A percentile compares a stretch with the other conserved stretches of the same genome.
phyloP scores from a whole-genome alignment of 1,139 yeast genomes.

The Debaryomyces psychrophilus region DNA sequence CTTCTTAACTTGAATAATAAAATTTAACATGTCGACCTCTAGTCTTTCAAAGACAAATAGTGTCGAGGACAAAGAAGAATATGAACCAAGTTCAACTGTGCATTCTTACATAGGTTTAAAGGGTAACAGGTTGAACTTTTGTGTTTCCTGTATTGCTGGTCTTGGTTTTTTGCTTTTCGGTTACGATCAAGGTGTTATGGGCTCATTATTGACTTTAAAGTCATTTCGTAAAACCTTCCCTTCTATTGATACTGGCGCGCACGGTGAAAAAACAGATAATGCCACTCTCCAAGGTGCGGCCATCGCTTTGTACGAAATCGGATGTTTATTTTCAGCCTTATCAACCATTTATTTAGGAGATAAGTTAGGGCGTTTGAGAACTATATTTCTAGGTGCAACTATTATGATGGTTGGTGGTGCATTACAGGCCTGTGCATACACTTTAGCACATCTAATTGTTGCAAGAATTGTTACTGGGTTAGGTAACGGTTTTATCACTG shows the following conservation, averaged over 20 bases:
- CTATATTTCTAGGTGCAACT: slow-evolving; percentile 34
- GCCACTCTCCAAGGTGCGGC: slow-evolving; percentile 37
- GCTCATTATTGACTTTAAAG: slow-evolving; percentile 44
- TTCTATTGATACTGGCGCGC: slow-evolving; percentile 23
- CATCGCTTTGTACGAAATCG: slow-evolving; percentile 41
- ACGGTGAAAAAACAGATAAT: slow-evolving; percentile 19
- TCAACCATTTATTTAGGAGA: slow-evolving; percentile 41
- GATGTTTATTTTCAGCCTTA: slow-evolving; percentile 39
- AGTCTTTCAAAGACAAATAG: slow-evolving; percentile 1
- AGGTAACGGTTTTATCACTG: slow-evolving; percentile 43
- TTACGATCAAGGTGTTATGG: slow-evolving; percentile 56
- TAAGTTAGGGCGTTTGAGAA: slow-evolving; percentile 35
- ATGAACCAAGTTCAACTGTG: not conserved
- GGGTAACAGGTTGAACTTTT: slow-evolving; percentile 29
- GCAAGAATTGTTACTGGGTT: slow-evolving; percentile 49
- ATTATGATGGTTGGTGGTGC: slow-evolving; percentile 42
- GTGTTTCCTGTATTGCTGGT: slow-evolving; percentile 34
- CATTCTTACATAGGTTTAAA: slow-evolving; percentile 28
- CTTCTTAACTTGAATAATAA: not conserved
- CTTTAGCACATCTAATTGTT: slow-evolving; percentile 35
- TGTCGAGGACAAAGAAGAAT: not conserved
- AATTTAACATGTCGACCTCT: slow-evolving; percentile 1
- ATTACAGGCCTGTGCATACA: slow-evolving; percentile 37
- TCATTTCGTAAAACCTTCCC: slow-evolving; percentile 45
- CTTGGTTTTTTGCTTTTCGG: slow-evolving; percentile 44